Evolutionary conservation across 345 rosid species (phyloP).

Genomic region (Kernera saxatilis): DNA sequence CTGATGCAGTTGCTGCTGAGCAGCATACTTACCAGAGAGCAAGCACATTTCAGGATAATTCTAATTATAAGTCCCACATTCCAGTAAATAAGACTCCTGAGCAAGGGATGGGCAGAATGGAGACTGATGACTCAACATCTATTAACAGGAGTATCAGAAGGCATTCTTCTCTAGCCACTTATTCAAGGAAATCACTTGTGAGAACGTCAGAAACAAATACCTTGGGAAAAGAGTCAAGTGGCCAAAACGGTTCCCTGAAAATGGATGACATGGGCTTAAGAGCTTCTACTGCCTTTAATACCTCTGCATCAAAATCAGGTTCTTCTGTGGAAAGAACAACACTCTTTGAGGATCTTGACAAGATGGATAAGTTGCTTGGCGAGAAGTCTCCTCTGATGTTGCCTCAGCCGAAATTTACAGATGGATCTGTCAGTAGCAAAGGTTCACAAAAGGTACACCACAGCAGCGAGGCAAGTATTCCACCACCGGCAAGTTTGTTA

Average conservation of each 20-base stretch:
- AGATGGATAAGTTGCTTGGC: constrained; percentile 26
- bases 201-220: constrained; percentile 36
- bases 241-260: constrained; percentile 25
- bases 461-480: constrained; percentile 26
- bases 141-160: constrained; percentile 29
- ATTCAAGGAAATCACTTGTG: constrained; percentile 46
- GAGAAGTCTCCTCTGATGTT: constrained; percentile 29
- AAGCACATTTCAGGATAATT: constrained; percentile 4
- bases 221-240: constrained; percentile 29
- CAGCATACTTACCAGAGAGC: constrained; percentile 17
- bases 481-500: constrained; percentile 23
- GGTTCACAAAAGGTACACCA: constrained; percentile 31
- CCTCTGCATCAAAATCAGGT: constrained; percentile 31
- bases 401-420: constrained; percentile 35
- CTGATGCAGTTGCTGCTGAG: constrained; percentile 16
- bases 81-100: constrained; percentile 14
- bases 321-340: constrained; percentile 10
- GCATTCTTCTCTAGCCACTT: constrained; percentile 35
- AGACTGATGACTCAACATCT: constrained; percentile 20
- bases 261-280: constrained; percentile 10
- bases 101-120: constrained; percentile 9
- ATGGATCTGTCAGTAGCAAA: constrained; percentile 28
- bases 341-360: constrained; percentile 29
- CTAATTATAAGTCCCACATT: not conserved
- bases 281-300: constrained; percentile 11